These are phyloP conservation scores for Arthroderma uncinatum DNA, from an alignment of 2,329 filamentous ascomycete species.

Conservation along the genomic window DNA sequence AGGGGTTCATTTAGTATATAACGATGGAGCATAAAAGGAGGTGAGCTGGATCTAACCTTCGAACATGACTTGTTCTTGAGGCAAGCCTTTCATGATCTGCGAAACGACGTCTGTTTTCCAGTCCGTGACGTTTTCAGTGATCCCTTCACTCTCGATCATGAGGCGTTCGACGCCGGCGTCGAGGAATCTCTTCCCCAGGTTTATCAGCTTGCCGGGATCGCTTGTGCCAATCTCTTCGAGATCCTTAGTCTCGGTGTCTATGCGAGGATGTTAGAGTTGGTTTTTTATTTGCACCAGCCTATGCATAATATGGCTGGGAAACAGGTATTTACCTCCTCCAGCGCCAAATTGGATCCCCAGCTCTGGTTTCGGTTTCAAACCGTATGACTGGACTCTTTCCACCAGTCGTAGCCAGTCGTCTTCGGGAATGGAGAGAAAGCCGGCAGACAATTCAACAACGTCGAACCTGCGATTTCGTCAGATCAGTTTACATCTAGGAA, in stretches of 20 bases:
- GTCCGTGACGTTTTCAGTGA: slow-evolving; percentile 45
- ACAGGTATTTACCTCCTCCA: slow-evolving; percentile 29
- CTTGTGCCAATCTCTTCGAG: slow-evolving; percentile 41
- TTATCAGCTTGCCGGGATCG: slow-evolving; percentile 40
- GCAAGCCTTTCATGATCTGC: slow-evolving; percentile 41
- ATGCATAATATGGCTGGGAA: neutral
- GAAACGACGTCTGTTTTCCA: slow-evolving; percentile 49
- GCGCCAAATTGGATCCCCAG: slow-evolving; percentile 48
- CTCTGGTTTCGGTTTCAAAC: slow-evolving; percentile 44
- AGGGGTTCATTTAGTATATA: neutral
- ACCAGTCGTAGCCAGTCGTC: slow-evolving; percentile 45
- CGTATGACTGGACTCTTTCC: slow-evolving; percentile 38
- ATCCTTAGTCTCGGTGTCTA: slow-evolving; percentile 38
- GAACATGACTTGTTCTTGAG: slow-evolving; percentile 46
- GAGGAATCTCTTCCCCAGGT: slow-evolving; percentile 41
- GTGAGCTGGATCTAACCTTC: slow-evolving; percentile 28
- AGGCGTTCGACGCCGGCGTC: slow-evolving; percentile 44
- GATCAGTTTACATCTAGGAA: neutral
- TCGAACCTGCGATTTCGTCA: slow-evolving; percentile 35
- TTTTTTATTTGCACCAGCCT: too few species aligned
- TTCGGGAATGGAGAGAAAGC: slow-evolving; percentile 44
- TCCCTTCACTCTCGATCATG: slow-evolving; percentile 51
- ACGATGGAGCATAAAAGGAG: neutral
- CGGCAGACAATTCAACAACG: slow-evolving; percentile 44
- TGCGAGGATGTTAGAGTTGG: neutral